phyloP scores from a whole-genome alignment of 805 yeast genomes.

The Kodamaea sagamina region DNA sequence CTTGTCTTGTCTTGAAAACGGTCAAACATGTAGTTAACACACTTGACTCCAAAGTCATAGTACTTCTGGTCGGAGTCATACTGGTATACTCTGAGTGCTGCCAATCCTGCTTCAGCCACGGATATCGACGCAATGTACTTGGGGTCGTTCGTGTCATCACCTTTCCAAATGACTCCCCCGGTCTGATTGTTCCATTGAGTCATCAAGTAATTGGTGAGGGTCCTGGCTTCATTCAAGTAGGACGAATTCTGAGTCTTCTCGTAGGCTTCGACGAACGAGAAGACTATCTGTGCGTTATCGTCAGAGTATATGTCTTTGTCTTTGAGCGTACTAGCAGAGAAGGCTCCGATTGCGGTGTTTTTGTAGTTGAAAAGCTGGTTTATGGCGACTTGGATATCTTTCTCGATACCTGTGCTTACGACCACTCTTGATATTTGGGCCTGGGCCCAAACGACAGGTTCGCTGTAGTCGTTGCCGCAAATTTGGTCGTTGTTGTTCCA shows the following conservation, averaged over 20 bases:
- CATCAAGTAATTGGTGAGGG: conserved; percentile 19
- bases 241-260: conserved; percentile 18
- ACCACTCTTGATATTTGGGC: conserved; percentile 29
- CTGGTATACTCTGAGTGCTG: conserved; percentile 25
- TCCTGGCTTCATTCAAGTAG: conserved; percentile 23
- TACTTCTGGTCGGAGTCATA: conserved; percentile 17
- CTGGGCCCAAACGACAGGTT: conserved; percentile 29
- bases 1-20: conserved; percentile 25
- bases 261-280: conserved; percentile 30
- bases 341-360: conserved; percentile 23
- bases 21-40: conserved; percentile 20
- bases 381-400: conserved; percentile 16
- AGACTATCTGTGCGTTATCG: conserved; percentile 31
- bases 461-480: conserved; percentile 18
- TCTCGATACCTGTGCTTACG: conserved; percentile 16
- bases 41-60: conserved; percentile 19
- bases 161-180: conserved; percentile 32
- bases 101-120: conserved; percentile 30
- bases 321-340: conserved; percentile 24
- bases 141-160: conserved; percentile 9
- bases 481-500: conserved; percentile 23
- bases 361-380: conserved; percentile 20
- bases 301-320: conserved; percentile 30
- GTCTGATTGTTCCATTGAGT: conserved; percentile 22
- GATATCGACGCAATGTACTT: conserved; percentile 32